Percentiles rank a stretch among this genome's conserved stretches.
Conservation (phyloP, 805 yeast species). For the Metschnikowia chrysomelidarum region DNA sequence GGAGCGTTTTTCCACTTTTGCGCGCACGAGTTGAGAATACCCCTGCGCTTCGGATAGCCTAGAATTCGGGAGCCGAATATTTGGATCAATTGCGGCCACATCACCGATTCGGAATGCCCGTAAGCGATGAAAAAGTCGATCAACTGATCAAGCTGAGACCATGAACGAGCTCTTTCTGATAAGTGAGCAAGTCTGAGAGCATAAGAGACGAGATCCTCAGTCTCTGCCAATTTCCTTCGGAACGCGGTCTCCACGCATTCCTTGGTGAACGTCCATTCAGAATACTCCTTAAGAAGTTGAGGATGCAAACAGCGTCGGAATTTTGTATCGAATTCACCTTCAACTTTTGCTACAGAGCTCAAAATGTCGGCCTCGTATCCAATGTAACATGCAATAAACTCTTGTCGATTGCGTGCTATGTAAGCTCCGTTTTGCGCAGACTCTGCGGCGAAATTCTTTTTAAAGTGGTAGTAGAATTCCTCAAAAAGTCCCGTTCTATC, state of each 20-base stretch:
- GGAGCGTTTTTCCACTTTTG: no score
- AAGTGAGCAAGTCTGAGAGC: background rate
- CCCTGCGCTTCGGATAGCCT: no score
- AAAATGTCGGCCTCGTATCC: background rate
- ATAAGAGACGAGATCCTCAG: background rate
- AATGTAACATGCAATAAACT: background rate
- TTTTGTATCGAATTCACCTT: background rate
- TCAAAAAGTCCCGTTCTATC: slow-evolving; percentile 1
- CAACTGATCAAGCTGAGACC: background rate
- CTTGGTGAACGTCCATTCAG: slow-evolving; percentile 1
- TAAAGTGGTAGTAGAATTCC: slow-evolving; percentile 7
- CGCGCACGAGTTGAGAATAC: no score
- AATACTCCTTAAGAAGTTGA: background rate
- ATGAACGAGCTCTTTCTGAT: background rate
- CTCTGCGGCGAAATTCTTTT: background rate
- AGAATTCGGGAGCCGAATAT: no score
- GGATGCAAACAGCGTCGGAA: slow-evolving; percentile 4
- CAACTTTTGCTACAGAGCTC: background rate
- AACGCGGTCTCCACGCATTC: slow-evolving; percentile 1
- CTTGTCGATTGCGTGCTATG: background rate
- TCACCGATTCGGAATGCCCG: background rate
- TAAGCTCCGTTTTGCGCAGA: slow-evolving; percentile 4
- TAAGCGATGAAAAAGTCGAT: slow-evolving; percentile 4
- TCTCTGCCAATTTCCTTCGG: background rate
- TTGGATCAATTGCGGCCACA: no score